Evolutionary conservation across 148 eudicot genomes (phyloP).

Genomic region (Camellia granthamiana): DNA sequence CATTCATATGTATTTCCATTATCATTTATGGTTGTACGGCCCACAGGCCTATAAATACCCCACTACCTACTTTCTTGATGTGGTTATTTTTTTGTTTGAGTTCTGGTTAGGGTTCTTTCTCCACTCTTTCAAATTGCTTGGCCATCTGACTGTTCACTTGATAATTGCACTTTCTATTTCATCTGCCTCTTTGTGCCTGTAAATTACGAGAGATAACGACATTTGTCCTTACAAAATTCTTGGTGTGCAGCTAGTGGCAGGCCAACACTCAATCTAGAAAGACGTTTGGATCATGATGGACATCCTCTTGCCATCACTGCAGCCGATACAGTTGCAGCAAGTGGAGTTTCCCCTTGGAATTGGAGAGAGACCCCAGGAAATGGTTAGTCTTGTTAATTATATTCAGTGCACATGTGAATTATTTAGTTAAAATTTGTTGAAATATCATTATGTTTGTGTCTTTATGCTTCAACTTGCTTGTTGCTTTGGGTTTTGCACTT

Average conservation of each 20-base stretch:
- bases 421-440: background rate
- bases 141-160: background rate
- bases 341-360: conserved; percentile 67
- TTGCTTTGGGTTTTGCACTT: background rate
- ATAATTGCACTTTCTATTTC: background rate
- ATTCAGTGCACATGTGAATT: background rate
- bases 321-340: conserved; percentile 58
- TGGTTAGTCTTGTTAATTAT: conserved; percentile 41
- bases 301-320: conserved; percentile 81
- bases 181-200: background rate
- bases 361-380: conserved; percentile 76
- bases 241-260: conserved; percentile 52
- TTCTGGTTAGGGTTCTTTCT: background rate
- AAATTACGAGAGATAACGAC: background rate
- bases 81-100: background rate
- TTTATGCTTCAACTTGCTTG: conserved; percentile 3
- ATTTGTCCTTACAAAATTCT: background rate
- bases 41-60: background rate
- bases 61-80: background rate
- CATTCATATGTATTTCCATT: background rate
- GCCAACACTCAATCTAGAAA: conserved; percentile 60
- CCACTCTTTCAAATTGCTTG: background rate
- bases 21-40: background rate
- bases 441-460: background rate
- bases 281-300: conserved; percentile 73